Evolutionary conservation across 192 early-diverging fungal genomes (phyloP).

Genomic region (Linnemannia schmuckeri): DNA sequence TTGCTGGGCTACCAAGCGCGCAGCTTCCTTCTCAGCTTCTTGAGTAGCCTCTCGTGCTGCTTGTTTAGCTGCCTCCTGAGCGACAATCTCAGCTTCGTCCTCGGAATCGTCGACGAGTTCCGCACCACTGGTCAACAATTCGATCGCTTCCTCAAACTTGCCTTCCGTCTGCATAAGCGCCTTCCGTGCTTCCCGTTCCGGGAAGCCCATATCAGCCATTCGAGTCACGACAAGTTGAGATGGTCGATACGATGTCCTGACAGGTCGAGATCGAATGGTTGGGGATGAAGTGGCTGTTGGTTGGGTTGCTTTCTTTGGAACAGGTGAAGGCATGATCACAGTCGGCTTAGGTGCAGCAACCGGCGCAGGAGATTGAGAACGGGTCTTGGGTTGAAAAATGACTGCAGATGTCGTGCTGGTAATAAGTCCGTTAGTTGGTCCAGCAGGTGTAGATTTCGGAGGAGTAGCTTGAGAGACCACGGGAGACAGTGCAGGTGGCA

Average conservation of each 20-base stretch:
- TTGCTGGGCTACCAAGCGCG: constrained; percentile 6
- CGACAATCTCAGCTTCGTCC: constrained; percentile 30
- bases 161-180: constrained; percentile 52
- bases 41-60: neutral
- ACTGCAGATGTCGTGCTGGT: neutral
- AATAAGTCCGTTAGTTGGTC: neutral
- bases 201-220: constrained; percentile 53
- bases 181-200: constrained; percentile 28
- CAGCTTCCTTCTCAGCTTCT: neutral
- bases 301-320: neutral
- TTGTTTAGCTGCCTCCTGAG: constrained; percentile 10
- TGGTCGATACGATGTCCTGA: constrained; percentile 44
- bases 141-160: constrained; percentile 44
- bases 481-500: neutral
- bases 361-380: neutral
- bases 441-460: neutral
- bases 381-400: neutral
- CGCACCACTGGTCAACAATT: constrained; percentile 37
- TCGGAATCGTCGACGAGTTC: constrained; percentile 49
- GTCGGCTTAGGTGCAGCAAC: neutral
- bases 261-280: constrained; percentile 7
- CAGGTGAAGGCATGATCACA: neutral
- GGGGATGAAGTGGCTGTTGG: neutral
- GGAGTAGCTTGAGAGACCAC: neutral
- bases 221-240: constrained; percentile 33